phyloP scores from a whole-genome alignment of 306 rosid species.

The Lathyrus aphaca region DNA sequence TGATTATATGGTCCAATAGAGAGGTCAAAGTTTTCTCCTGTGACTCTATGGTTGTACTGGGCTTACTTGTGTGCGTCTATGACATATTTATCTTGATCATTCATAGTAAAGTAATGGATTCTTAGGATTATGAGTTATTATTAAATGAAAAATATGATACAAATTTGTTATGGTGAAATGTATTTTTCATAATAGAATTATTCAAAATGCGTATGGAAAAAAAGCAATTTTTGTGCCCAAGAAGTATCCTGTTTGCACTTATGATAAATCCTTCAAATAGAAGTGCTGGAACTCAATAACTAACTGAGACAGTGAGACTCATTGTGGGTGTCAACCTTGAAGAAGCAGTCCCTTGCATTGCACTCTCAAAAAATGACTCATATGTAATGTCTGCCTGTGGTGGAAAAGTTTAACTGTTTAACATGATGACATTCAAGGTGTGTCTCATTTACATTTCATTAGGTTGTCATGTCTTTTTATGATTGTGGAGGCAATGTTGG shows the following conservation, averaged over 20 bases:
- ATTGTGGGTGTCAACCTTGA: too few relatives aligned
- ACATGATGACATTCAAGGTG: too few relatives aligned
- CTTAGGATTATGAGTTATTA: neutral
- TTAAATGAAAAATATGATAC: conserved; percentile 5
- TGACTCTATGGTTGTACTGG: conserved; percentile 34
- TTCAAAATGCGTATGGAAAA: neutral
- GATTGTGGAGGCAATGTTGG: too few relatives aligned
- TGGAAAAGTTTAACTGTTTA: too few relatives aligned
- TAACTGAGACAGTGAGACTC: conserved; percentile 4
- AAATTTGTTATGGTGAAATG: neutral
- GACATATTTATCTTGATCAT: neutral
- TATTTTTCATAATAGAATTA: neutral
- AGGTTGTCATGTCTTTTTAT: too few relatives aligned
- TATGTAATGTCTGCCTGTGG: too few relatives aligned
- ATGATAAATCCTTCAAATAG: neutral
- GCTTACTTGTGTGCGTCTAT: neutral
- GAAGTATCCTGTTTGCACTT: neutral
- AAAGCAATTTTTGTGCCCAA: conserved; percentile 8
- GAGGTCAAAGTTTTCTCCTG: too few relatives aligned
- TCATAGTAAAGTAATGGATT: neutral
- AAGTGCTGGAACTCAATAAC: conserved; percentile 10
- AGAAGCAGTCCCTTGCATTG: too few relatives aligned
- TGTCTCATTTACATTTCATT: too few relatives aligned
- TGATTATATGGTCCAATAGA: conserved; percentile 13
- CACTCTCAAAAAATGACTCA: too few relatives aligned